Evolutionary conservation across 2,329 filamentous ascomycete species (phyloP), one percentile per base, ranked within the genome.

Genomic region (Stachybotrys echinatus): DNA sequence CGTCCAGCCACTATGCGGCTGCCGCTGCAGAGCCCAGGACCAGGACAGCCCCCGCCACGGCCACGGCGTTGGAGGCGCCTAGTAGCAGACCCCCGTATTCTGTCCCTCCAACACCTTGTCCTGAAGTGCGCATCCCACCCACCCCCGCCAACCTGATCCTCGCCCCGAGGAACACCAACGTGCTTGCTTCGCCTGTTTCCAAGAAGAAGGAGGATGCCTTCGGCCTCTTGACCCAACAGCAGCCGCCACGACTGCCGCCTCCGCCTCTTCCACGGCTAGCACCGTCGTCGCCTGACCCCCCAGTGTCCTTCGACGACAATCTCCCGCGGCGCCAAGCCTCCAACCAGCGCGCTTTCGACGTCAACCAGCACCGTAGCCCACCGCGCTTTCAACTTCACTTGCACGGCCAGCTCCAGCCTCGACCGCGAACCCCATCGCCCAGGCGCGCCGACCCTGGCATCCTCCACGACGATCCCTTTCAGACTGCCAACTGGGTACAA

Each of bases 401-500:
- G n/a, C n/a, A n/a, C n/a, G n/a, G n/a, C n/a, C n/a, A 34, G 14
- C 3, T 14, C 5, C 27, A 34, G 27, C 14, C 27, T 14, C 27
- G 10, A 14, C 27, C 27, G 10, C 27, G 10, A 8, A 34, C 27
- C 27, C 27, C 27, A 34, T 34, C 27, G 14, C 10, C 5, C 10
- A 8, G 27, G 27, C 27, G 38, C 19, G 10, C 38, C 38, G 38
- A 40, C 10, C 12, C 17, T 18, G 12, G 12, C 38, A 34, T 10
- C 10, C 38, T 14, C 4, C 38, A 10, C 12, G 19, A 40, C 10
- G 55, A 61, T 43, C 50, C 58, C 27, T 48, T 52, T 22, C 55
- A 61, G 52, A 59, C 57, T 39, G 61, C 65, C 38, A 63, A 57
- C 45, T 65, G 65, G 59, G 67, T 65, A 17, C 63, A 68, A 54